Evolutionary conservation across 2,329 filamentous ascomycete genomes (phyloP).

Genomic region (Aspergillus oerlinghausenensis): DNA sequence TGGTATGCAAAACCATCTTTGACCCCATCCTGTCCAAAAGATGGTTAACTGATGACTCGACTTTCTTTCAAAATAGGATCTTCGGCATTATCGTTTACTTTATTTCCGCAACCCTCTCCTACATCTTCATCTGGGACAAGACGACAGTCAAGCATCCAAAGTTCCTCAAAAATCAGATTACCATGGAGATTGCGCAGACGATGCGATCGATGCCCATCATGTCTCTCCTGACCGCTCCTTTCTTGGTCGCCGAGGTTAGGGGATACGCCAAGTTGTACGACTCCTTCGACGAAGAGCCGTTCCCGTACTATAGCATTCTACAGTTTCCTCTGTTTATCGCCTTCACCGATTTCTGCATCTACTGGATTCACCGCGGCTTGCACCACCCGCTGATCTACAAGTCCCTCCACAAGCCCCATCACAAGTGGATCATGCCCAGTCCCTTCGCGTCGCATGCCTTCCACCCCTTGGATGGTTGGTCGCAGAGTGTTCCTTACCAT

Average conservation of each 20-base stretch:
- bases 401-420: slow-evolving; percentile 89
- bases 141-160: slow-evolving; percentile 83
- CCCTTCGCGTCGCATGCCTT: slow-evolving; percentile 91
- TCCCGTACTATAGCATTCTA: slow-evolving; percentile 68
- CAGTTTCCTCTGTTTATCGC: slow-evolving; percentile 85
- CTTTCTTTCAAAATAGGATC: slow-evolving; percentile 53
- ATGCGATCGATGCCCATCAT: slow-evolving; percentile 74
- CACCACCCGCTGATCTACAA: slow-evolving; percentile 82
- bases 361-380: slow-evolving; percentile 83
- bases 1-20: slow-evolving; percentile 56
- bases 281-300: slow-evolving; percentile 67
- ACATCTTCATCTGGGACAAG: slow-evolving; percentile 88
- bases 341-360: slow-evolving; percentile 87
- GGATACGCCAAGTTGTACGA: slow-evolving; percentile 88
- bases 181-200: slow-evolving; percentile 78
- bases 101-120: slow-evolving; percentile 75
- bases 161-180: slow-evolving; percentile 90
- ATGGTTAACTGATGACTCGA: slow-evolving; percentile 4
- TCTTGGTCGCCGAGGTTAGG: slow-evolving; percentile 77
- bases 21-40: background rate
- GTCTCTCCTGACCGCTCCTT: slow-evolving; percentile 72
- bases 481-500: slow-evolving; percentile 87
- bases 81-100: slow-evolving; percentile 85
- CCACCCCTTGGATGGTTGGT: slow-evolving; percentile 87
- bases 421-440: slow-evolving; percentile 99